These are phyloP conservation scores for Venturia carpophila DNA, from an alignment of 2,329 filamentous ascomycete genomes.

Conservation along the genomic window DNA sequence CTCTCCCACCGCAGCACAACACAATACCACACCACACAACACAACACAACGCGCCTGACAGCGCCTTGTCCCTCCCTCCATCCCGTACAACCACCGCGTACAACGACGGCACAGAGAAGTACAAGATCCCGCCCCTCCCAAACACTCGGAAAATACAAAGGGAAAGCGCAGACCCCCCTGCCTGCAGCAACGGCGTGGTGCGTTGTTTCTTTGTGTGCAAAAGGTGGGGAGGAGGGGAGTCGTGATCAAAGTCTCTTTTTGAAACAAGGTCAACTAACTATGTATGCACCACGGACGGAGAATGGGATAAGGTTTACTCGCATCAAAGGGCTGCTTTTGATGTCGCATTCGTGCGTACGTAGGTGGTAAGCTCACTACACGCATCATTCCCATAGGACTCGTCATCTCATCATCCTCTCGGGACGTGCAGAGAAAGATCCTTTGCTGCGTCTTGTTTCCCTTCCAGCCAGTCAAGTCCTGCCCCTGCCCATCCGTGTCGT, in stretches of 20 bases:
- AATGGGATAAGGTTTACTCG: not conserved
- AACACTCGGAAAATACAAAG: not conserved
- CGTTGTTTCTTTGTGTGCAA: not conserved
- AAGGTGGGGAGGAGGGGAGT: too few species aligned
- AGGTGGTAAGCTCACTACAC: too few species aligned
- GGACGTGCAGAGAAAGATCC: not conserved
- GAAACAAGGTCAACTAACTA: too few species aligned
- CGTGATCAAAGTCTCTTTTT: too few species aligned
- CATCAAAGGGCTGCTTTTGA: conserved; percentile 2
- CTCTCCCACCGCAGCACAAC: too few species aligned
- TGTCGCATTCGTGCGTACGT: not conserved
- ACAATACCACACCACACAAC: too few species aligned
- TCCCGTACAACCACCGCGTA: not conserved
- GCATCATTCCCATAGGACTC: too few species aligned
- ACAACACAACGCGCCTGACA: too few species aligned
- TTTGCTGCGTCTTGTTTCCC: not conserved
- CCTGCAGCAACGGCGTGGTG: not conserved
- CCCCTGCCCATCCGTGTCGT: not conserved
- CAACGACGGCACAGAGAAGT: not conserved
- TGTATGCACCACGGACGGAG: too few species aligned
- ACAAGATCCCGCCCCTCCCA: conserved; percentile 1
- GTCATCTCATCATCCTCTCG: not conserved
- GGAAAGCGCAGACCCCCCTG: not conserved
- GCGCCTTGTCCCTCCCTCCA: too few species aligned
- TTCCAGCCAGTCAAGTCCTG: not conserved